These are phyloP conservation scores for Cryptococcus depauperatus DNA, from an alignment of 1,284 basidiomycete species.

Conservation along the genomic window DNA sequence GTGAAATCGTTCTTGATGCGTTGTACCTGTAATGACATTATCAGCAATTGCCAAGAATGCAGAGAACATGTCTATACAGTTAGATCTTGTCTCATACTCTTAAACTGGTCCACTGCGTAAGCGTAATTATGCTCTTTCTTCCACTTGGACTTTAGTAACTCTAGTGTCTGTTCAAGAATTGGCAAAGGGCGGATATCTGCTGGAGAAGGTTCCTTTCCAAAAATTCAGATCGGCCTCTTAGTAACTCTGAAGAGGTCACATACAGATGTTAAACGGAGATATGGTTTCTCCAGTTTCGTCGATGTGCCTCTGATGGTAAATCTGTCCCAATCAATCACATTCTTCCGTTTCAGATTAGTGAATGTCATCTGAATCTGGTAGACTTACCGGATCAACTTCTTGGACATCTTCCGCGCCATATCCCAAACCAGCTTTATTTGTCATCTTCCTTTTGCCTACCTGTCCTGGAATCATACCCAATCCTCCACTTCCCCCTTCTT, in stretches of 20 bases:
- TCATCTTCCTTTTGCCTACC: constrained; percentile 35
- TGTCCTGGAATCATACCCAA: constrained; percentile 22
- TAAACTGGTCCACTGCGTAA: constrained; percentile 98
- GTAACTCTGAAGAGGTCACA: constrained; percentile 31
- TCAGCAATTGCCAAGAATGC: neutral
- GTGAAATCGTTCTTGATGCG: constrained; percentile 99
- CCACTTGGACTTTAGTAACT: constrained; percentile 84
- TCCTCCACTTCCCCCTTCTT: constrained; percentile 5
- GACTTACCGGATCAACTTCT: constrained; percentile 48
- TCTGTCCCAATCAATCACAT: constrained; percentile 94
- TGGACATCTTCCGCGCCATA: constrained; percentile 28
- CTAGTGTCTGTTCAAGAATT: constrained; percentile 75
- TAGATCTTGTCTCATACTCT: constrained; percentile 92
- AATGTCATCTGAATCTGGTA: neutral
- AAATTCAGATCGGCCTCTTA: neutral
- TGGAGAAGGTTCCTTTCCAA: constrained; percentile 75
- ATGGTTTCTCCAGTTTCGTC: constrained; percentile 86
- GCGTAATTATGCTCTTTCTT: constrained; percentile 67
- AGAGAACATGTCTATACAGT: constrained; percentile 57
- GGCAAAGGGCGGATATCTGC: constrained; percentile 84
- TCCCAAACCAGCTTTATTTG: constrained; percentile 29
- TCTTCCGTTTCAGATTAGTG: constrained; percentile 49
- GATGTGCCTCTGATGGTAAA: constrained; percentile 90
- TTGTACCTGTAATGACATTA: constrained; percentile 68
- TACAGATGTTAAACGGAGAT: constrained; percentile 86